Percentiles rank a stretch among this genome's conserved stretches.
Conservation (phyloP, 371 early-diverging fungal genomes). For the Scutellospora calospora region DNA sequence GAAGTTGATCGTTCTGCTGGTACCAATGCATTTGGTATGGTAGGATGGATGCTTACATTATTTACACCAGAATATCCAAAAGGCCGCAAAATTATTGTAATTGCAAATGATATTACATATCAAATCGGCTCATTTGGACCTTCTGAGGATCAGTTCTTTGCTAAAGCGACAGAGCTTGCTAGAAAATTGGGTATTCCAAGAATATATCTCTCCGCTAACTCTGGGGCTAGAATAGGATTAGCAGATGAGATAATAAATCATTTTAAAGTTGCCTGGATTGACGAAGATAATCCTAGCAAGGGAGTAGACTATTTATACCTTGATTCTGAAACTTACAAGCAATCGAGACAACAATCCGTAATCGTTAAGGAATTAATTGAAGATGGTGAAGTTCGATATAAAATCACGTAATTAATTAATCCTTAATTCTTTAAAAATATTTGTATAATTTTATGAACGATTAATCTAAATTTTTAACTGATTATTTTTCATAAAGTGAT, state of each 20-base stretch:
- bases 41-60: constrained; percentile 91
- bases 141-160: constrained; percentile 93
- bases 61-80: constrained; percentile 95
- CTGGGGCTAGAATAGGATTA: constrained; percentile 99
- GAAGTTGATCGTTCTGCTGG: constrained; percentile 89
- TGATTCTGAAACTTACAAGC: constrained; percentile 74
- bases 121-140: constrained; percentile 98
- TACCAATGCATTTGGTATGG: constrained; percentile 95
- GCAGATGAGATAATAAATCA: constrained; percentile 90
- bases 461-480: no score
- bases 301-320: constrained; percentile 96
- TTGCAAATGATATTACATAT: constrained; percentile 98
- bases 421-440: no score
- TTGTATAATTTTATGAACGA: no score
- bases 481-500: constrained; percentile 51
- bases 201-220: constrained; percentile 98
- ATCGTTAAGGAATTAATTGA: constrained; percentile 73
- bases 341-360: constrained; percentile 69
- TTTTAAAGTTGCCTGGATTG: constrained; percentile 91
- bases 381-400: constrained; percentile 81
- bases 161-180: constrained; percentile 90
- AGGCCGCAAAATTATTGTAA: constrained; percentile 90
- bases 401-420: constrained; percentile 61
- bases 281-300: constrained; percentile 77
- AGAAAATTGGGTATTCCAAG: constrained; percentile 90